These are phyloP conservation scores for Neopestalotiopsis clavispora DNA, from an alignment of 2,329 filamentous ascomycete genomes.

Conservation along the genomic window DNA sequence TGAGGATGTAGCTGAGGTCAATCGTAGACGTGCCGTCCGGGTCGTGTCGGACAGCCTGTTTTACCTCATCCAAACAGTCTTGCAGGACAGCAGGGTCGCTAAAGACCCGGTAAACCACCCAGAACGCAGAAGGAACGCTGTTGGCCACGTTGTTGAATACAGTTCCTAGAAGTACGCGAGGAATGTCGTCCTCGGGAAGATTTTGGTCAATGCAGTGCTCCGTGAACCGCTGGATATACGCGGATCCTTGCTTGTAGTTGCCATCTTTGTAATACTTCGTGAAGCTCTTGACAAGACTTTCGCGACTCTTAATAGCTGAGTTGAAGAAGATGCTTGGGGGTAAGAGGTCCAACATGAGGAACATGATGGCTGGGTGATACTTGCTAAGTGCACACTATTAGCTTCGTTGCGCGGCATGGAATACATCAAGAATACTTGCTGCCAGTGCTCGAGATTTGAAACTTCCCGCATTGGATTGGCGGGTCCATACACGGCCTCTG, in stretches of 20 bases:
- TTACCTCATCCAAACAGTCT: conserved; percentile 10
- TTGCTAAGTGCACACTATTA: conserved; percentile 16
- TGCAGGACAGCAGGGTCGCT: background rate
- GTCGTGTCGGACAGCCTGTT: background rate
- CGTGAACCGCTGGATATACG: conserved; percentile 20
- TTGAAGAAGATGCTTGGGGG: conserved; percentile 17
- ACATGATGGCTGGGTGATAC: conserved; percentile 25
- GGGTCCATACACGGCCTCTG: conserved; percentile 25
- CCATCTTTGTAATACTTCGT: conserved; percentile 17
- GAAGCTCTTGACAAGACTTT: conserved; percentile 13
- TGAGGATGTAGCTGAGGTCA: conserved; percentile 5
- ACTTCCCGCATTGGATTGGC: conserved; percentile 23
- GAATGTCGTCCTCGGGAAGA: background rate
- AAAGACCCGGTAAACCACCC: background rate
- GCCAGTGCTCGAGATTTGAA: background rate
- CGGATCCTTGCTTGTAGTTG: conserved; percentile 20
- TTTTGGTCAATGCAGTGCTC: conserved; percentile 16
- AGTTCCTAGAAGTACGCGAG: background rate
- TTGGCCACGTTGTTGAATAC: background rate
- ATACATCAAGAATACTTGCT: background rate
- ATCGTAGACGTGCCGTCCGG: conserved; percentile 3
- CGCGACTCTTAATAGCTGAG: background rate
- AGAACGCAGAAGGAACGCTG: background rate
- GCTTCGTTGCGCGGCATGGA: background rate
- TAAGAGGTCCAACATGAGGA: conserved; percentile 23